Evolutionary conservation across 2,329 filamentous ascomycete species (phyloP).

Genomic region (Falciphora oryzae): DNA sequence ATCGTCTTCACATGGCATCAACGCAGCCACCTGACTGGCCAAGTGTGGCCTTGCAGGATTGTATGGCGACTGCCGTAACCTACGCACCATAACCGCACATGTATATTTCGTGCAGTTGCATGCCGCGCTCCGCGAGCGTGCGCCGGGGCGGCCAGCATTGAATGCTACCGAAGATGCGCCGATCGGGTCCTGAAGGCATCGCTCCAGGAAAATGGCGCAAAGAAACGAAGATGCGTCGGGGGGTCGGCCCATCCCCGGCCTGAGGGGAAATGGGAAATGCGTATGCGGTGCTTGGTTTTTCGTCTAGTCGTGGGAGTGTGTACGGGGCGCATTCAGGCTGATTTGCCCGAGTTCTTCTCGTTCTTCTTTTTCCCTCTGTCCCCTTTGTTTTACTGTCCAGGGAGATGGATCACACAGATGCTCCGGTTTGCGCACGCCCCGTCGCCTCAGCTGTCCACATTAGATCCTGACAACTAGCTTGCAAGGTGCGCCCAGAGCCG

Average conservation of each 20-base stretch:
- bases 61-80: not conserved
- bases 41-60: not conserved
- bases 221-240: not conserved
- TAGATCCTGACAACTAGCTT: too few species aligned
- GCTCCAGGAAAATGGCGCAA: not conserved
- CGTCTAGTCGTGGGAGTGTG: not conserved
- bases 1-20: not conserved
- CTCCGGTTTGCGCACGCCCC: too few species aligned
- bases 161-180: not conserved
- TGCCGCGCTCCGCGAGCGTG: not conserved
- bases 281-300: not conserved
- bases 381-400: not conserved
- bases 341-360: not conserved
- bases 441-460: too few species aligned
- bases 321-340: not conserved
- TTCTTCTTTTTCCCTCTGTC: too few species aligned
- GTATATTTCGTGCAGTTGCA: not conserved
- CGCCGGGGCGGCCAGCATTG: not conserved
- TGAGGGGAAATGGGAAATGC: not conserved
- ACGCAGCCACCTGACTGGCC: not conserved
- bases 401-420: too few species aligned
- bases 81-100: not conserved
- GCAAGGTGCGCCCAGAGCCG: too few species aligned
- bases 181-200: not conserved
- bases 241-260: not conserved